Conservation (phyloP, 306 rosid species). For the Comarum palustre region DNA sequence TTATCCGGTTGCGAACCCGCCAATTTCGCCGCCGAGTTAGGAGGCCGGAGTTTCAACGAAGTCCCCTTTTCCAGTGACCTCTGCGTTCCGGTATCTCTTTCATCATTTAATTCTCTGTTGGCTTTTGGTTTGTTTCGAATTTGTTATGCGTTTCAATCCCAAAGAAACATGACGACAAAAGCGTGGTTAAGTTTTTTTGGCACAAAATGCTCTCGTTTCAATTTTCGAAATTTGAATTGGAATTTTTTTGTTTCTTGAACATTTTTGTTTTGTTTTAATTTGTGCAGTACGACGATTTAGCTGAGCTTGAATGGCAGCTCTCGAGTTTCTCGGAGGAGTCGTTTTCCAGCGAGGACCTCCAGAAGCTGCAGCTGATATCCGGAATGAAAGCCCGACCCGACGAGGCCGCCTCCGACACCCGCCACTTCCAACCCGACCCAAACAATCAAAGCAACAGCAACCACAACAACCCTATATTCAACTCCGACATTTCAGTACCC, state of each 20-base stretch:
- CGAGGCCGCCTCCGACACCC: slow-evolving; percentile 29
- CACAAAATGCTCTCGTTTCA: background rate
- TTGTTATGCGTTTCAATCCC: slow-evolving; percentile 13
- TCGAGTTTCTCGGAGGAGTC: slow-evolving; percentile 83
- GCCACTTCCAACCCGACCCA: slow-evolving; percentile 30
- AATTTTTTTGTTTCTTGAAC: background rate
- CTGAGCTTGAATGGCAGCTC: slow-evolving; percentile 82
- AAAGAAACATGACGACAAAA: slow-evolving; percentile 4
- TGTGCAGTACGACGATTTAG: slow-evolving; percentile 74
- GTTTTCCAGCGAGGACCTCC: slow-evolving; percentile 74
- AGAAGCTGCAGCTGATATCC: slow-evolving; percentile 69
- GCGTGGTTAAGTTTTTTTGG: background rate
- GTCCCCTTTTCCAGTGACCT: slow-evolving; percentile 64
- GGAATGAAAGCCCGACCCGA: slow-evolving; percentile 50
- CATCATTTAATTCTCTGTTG: background rate
- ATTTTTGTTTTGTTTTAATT: background rate
- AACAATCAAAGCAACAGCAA: slow-evolving; percentile 7
- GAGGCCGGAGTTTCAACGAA: slow-evolving; percentile 35
- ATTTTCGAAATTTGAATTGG: slow-evolving; percentile 4
- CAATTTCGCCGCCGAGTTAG: slow-evolving; percentile 27
- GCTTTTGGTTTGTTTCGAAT: background rate
- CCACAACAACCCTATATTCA: slow-evolving; percentile 29
- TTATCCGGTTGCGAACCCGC: slow-evolving; percentile 41
- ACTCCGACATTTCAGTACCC: slow-evolving; percentile 54
- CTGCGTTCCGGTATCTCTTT: slow-evolving; percentile 60